Evolutionary conservation across 179 eudicot species (phyloP).

Genomic region (Patellifolia procumbens): DNA sequence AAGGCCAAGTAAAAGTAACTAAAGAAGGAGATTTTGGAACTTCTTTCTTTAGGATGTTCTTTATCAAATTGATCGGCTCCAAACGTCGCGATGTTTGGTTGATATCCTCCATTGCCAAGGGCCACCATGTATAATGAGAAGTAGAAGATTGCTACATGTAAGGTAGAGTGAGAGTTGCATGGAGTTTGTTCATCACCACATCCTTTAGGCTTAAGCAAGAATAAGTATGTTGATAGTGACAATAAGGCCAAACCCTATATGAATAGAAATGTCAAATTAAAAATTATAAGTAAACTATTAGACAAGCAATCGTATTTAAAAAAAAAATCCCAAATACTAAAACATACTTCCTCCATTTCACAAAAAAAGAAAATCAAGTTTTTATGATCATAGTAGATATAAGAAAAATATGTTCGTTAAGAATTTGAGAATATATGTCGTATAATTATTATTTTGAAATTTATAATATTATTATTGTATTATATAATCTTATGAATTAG

Average conservation of each 20-base stretch:
- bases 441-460: too few species aligned
- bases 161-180: conserved; percentile 33
- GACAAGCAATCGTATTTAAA: too few species aligned
- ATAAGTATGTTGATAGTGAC: conserved; percentile 42
- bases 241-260: conserved; percentile 41
- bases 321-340: too few species aligned
- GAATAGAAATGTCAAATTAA: neutral
- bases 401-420: too few species aligned
- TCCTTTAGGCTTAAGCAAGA: conserved; percentile 44
- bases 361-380: too few species aligned
- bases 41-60: conserved; percentile 32
- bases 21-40: conserved; percentile 44
- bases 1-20: conserved; percentile 48
- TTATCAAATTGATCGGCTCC: conserved; percentile 53
- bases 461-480: too few species aligned
- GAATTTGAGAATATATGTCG: too few species aligned
- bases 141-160: conserved; percentile 36
- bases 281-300: too few species aligned
- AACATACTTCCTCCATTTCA: too few species aligned
- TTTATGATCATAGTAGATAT: too few species aligned
- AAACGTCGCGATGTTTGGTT: conserved; percentile 51
- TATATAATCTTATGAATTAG: too few species aligned
- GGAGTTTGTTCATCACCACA: conserved; percentile 38
- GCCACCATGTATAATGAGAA: conserved; percentile 48
- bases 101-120: conserved; percentile 54